phyloP scores from a whole-genome alignment of 441 rosid genomes.

The Bruguiera hainesii region DNA sequence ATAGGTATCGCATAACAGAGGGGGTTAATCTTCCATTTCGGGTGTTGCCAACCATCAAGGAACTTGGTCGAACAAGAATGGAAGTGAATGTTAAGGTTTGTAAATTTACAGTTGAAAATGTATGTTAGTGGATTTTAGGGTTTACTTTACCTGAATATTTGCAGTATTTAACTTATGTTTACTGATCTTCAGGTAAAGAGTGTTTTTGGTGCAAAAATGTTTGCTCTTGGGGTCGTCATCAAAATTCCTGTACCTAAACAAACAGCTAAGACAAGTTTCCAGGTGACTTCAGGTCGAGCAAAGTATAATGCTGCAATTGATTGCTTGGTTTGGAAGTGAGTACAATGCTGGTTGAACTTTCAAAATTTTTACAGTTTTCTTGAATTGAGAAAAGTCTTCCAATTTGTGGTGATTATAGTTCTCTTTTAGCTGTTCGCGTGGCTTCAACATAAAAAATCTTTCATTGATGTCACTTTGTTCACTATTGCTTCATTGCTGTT shows the following conservation, averaged over 20 bases:
- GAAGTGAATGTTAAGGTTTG: constrained; percentile 44
- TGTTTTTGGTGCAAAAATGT: constrained; percentile 99
- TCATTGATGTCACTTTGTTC: background rate
- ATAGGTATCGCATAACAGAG: constrained; percentile 92
- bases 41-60: constrained; percentile 94
- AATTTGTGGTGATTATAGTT: too few species aligned
- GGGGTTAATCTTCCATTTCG: constrained; percentile 98
- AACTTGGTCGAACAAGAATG: constrained; percentile 97
- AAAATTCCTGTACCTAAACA: constrained; percentile 98
- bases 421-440: background rate
- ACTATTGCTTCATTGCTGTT: background rate
- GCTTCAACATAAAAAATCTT: background rate
- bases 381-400: too few species aligned
- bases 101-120: constrained; percentile 11
- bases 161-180: constrained; percentile 14
- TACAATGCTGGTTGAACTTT: constrained; percentile 18
- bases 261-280: constrained; percentile 98
- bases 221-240: constrained; percentile 95
- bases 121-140: background rate
- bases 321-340: constrained; percentile 99
- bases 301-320: constrained; percentile 95
- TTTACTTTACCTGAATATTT: constrained; percentile 8
- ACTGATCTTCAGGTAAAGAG: constrained; percentile 77
- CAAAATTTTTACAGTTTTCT: background rate
- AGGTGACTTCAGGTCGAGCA: constrained; percentile 92